phyloP scores from a whole-genome alignment of 306 rosid genomes.

The Mucuna pruriens region DNA sequence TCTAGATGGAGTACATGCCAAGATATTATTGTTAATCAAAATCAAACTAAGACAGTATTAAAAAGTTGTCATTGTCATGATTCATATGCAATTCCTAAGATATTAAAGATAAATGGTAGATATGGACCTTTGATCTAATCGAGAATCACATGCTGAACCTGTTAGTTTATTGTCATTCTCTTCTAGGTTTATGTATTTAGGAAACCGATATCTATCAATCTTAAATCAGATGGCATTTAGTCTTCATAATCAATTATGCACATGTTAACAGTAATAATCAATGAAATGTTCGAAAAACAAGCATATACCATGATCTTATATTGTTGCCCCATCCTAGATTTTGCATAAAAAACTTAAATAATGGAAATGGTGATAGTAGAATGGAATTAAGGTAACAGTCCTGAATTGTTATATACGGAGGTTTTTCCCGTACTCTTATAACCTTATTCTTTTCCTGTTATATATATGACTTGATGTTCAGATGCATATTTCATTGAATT shows the following conservation, averaged over 20 bases:
- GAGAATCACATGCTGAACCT: conserved; percentile 44
- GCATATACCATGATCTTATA: not conserved
- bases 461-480: not conserved
- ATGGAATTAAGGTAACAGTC: not conserved
- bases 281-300: not conserved
- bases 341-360: not conserved
- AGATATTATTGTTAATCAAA: conserved; percentile 46
- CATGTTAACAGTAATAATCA: conserved; percentile 13
- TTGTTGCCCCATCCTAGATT: conserved; percentile 19
- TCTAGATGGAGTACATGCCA: conserved; percentile 55
- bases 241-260: conserved; percentile 32
- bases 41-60: conserved; percentile 28
- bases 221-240: conserved; percentile 25
- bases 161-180: conserved; percentile 28
- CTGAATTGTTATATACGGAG: not conserved
- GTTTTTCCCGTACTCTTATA: not conserved
- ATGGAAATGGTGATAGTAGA: not conserved
- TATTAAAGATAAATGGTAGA: conserved; percentile 27
- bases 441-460: not conserved
- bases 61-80: conserved; percentile 7
- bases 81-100: conserved; percentile 25
- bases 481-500: not conserved
- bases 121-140: conserved; percentile 38
- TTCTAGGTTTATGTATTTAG: conserved; percentile 36
- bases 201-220: conserved; percentile 16